A percentile compares a stretch with the other conserved stretches of the same genome.
These are phyloP conservation scores for Trametes hirsuta DNA, from an alignment of 1,284 basidiomycete species.

Conservation along the genomic window DNA sequence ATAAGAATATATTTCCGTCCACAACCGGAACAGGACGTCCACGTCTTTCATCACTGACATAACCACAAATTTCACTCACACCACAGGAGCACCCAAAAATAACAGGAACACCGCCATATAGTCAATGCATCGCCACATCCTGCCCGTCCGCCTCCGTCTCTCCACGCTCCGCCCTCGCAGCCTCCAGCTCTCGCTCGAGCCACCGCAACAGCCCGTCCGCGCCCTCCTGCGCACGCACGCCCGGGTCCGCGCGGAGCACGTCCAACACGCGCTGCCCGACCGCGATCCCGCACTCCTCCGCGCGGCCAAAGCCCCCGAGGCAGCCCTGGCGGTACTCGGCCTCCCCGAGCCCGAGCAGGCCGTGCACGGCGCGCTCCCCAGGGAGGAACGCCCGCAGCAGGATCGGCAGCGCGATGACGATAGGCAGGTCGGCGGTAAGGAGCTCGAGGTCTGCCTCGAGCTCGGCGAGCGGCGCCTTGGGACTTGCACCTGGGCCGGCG, in stretches of 20 bases:
- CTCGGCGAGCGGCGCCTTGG: conserved; percentile 35
- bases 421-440: conserved; percentile 65
- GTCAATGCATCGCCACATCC: conserved; percentile 31
- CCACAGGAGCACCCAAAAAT: not conserved
- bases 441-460: conserved; percentile 45
- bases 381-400: conserved; percentile 50
- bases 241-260: conserved; percentile 41
- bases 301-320: conserved; percentile 72
- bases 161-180: conserved; percentile 21
- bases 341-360: conserved; percentile 60
- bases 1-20: conserved; percentile 5
- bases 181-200: conserved; percentile 31
- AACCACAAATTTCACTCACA: not conserved
- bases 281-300: conserved; percentile 67
- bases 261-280: conserved; percentile 62
- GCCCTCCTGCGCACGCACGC: conserved; percentile 10
- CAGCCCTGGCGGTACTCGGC: conserved; percentile 67
- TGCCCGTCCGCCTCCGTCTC: conserved; percentile 3
- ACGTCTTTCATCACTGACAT: not conserved
- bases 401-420: conserved; percentile 69
- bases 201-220: conserved; percentile 29
- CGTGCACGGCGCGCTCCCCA: conserved; percentile 45
- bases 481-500: conserved; percentile 9
- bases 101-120: conserved; percentile 22
- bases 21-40: not conserved